A percentile compares a stretch with the other conserved stretches of the same genome.
These are phyloP conservation scores for Tolypocladium amazonense DNA, from an alignment of 2,329 filamentous ascomycete genomes.

Conservation along the genomic window DNA sequence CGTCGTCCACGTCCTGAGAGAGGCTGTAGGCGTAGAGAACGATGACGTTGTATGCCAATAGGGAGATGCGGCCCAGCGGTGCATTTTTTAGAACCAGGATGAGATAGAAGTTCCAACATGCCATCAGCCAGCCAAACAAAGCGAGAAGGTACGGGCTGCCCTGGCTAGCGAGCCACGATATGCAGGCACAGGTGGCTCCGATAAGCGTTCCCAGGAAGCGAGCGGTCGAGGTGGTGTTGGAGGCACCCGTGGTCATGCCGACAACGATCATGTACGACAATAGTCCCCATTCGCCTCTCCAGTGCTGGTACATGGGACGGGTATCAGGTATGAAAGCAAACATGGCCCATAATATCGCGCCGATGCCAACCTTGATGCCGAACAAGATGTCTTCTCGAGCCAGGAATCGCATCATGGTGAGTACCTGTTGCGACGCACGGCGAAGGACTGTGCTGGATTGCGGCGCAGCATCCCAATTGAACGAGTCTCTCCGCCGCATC, in stretches of 20 bases:
- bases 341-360: slow-evolving; percentile 79
- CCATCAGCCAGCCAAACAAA: slow-evolving; percentile 71
- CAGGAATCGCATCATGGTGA: slow-evolving; percentile 36
- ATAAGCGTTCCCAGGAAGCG: slow-evolving; percentile 80
- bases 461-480: slow-evolving; percentile 45
- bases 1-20: slow-evolving; percentile 65
- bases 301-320: slow-evolving; percentile 70
- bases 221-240: slow-evolving; percentile 83
- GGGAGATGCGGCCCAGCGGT: slow-evolving; percentile 84
- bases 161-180: slow-evolving; percentile 66
- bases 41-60: slow-evolving; percentile 92
- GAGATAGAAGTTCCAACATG: slow-evolving; percentile 78
- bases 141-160: slow-evolving; percentile 69
- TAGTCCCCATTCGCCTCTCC: slow-evolving; percentile 94
- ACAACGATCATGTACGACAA: slow-evolving; percentile 97
- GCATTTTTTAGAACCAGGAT: slow-evolving; percentile 77
- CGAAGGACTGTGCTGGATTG: slow-evolving; percentile 33
- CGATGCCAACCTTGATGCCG: slow-evolving; percentile 85
- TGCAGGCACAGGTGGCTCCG: slow-evolving; percentile 63
- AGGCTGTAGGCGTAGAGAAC: slow-evolving; percentile 91
- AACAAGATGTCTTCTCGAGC: slow-evolving; percentile 55
- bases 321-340: slow-evolving; percentile 76
- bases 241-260: slow-evolving; percentile 92
- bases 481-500: slow-evolving; percentile 39
- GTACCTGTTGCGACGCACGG: slow-evolving; percentile 31